Percentiles rank a stretch among this genome's conserved stretches.
Conservation (phyloP, 2,329 filamentous ascomycete species). For the Colletotrichum lindemuthianum region DNA sequence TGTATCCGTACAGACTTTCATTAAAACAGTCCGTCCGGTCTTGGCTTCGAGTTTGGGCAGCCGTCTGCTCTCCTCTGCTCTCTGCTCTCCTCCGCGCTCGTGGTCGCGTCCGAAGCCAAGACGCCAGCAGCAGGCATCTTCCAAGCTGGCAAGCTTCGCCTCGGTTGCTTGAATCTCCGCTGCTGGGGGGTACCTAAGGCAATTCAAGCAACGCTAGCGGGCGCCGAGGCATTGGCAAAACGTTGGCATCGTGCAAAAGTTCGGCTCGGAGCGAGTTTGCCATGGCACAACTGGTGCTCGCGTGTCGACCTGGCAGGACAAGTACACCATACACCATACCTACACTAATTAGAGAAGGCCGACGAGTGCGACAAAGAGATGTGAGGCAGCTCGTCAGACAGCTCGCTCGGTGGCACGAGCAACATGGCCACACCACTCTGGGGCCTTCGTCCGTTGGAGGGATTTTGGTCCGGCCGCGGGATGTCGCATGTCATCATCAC, state of each 20-base stretch:
- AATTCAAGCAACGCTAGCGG: conserved; percentile 1
- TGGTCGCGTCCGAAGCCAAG: conserved; percentile 19
- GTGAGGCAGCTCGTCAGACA: conserved; percentile 2
- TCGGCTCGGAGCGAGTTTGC: conserved; percentile 9
- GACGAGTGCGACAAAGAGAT: background rate
- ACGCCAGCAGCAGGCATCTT: conserved; percentile 23
- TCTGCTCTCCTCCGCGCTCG: conserved; percentile 16
- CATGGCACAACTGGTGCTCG: conserved; percentile 8
- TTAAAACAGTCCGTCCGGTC: conserved; percentile 5
- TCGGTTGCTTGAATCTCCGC: conserved; percentile 7
- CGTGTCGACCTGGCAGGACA: background rate
- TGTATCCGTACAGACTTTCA: conserved; percentile 6
- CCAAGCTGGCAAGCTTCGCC: conserved; percentile 20
- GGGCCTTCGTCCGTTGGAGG: background rate
- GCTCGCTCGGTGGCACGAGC: conserved; percentile 8
- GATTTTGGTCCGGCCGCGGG: conserved; percentile 1
- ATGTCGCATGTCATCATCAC: conserved; percentile 13
- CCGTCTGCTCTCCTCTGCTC: background rate
- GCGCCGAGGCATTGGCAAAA: conserved; percentile 25
- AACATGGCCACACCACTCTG: conserved; percentile 9
- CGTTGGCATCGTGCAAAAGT: conserved; percentile 5
- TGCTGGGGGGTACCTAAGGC: background rate
- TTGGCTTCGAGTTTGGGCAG: conserved; percentile 8
- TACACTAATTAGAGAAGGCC: background rate
- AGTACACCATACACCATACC: conserved; percentile 9